A percentile compares a stretch with the other conserved stretches of the same genome.
phyloP scores from a whole-genome alignment of 805 yeast genomes.

The Lachancea sp. region DNA sequence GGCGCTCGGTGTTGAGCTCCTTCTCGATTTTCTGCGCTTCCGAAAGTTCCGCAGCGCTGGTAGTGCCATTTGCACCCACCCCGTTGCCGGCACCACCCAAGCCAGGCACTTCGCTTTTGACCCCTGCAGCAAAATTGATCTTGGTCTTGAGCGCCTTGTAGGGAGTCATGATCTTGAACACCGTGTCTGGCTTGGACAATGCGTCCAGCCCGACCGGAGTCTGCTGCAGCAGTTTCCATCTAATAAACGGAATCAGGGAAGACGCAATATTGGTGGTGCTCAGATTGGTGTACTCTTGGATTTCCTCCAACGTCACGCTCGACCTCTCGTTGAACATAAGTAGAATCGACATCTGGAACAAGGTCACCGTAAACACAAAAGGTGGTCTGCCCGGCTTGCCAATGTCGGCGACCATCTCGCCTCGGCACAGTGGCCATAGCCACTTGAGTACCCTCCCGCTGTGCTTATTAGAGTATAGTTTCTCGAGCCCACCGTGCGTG shows the following conservation, averaged over 20 bases:
- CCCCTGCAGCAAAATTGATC: conserved; percentile 66
- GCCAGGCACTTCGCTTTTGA: conserved; percentile 34
- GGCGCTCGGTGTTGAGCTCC: conserved; percentile 82
- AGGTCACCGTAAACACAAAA: conserved; percentile 70
- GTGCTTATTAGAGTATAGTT: conserved; percentile 67
- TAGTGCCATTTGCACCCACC: neutral
- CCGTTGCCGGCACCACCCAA: conserved; percentile 31
- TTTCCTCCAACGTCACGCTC: conserved; percentile 44
- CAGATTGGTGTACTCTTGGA: conserved; percentile 63
- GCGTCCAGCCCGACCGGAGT: conserved; percentile 55
- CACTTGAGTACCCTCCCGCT: conserved; percentile 85
- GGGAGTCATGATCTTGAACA: conserved; percentile 66
- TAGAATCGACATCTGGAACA: conserved; percentile 81
- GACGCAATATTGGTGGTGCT: conserved; percentile 60
- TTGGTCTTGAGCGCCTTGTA: conserved; percentile 80
- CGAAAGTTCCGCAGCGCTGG: conserved; percentile 37
- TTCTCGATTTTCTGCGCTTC: conserved; percentile 57
- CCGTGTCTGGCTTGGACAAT: conserved; percentile 46
- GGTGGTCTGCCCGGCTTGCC: conserved; percentile 78
- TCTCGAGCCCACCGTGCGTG: conserved; percentile 61
- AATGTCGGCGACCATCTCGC: conserved; percentile 82
- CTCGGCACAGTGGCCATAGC: conserved; percentile 93
- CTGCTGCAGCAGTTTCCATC: conserved; percentile 67
- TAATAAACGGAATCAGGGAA: conserved; percentile 73
- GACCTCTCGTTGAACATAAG: conserved; percentile 69